phyloP scores from a whole-genome alignment of 2,329 filamentous ascomycete species.

The Daldinia eschscholtzii region DNA sequence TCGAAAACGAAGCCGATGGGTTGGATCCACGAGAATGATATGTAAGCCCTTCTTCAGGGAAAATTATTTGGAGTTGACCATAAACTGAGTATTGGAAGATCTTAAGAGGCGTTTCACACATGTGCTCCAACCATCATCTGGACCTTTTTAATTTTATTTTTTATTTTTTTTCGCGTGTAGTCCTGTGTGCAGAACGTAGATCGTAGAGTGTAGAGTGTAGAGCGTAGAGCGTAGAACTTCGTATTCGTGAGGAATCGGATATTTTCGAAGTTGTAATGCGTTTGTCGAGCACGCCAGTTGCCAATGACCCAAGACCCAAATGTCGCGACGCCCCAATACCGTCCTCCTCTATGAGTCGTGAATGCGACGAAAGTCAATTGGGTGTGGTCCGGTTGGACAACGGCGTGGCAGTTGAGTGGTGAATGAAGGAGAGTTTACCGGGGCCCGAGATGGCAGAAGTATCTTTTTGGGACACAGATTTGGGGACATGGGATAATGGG shows the following conservation, averaged over 20 bases:
- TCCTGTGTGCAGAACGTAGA: no score
- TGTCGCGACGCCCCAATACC: conserved; percentile 30
- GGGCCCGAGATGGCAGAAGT: conserved; percentile 38
- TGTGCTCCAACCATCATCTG: conserved; percentile 25
- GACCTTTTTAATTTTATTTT: background rate
- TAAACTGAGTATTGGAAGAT: conserved; percentile 8
- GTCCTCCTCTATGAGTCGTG: conserved; percentile 31
- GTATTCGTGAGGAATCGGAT: conserved; percentile 32
- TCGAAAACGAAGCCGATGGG: conserved; percentile 7
- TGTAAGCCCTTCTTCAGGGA: background rate
- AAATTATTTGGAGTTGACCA: background rate
- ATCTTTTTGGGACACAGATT: conserved; percentile 25
- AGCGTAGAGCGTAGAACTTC: conserved; percentile 17
- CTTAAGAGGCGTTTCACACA: conserved; percentile 23
- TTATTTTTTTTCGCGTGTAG: background rate
- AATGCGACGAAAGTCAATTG: conserved; percentile 45
- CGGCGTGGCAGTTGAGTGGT: conserved; percentile 40
- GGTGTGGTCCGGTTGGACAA: conserved; percentile 41
- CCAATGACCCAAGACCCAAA: conserved; percentile 37
- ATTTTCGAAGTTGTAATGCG: conserved; percentile 21
- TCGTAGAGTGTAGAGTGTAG: no score
- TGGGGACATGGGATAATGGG: no score
- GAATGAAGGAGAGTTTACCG: conserved; percentile 40
- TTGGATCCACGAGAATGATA: no score
- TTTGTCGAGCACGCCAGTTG: conserved; percentile 29